phyloP scores from a whole-genome alignment of 116 monocot genomes.

The Iris pallida region DNA sequence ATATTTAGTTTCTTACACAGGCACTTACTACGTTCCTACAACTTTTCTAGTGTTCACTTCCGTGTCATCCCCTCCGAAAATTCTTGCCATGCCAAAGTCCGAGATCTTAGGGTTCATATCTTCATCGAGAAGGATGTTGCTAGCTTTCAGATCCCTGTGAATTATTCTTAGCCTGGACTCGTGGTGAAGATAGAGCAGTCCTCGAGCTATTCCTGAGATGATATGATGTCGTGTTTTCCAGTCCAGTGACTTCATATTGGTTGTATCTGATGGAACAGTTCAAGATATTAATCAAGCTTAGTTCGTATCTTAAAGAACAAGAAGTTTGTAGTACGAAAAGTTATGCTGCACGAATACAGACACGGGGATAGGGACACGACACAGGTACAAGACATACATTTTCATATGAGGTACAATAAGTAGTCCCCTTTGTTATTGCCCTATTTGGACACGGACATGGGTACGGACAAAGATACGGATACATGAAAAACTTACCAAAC shows the following conservation, averaged over 20 bases:
- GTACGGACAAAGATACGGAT: too few species aligned
- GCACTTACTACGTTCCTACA: constrained; percentile 23
- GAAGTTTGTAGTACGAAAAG: too few species aligned
- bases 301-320: too few species aligned
- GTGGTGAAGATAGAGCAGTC: constrained; percentile 17
- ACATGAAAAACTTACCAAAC: neutral
- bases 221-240: constrained; percentile 13
- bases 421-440: too few species aligned
- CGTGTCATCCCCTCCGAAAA: constrained; percentile 14
- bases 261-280: neutral
- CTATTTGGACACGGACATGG: too few species aligned
- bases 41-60: constrained; percentile 9
- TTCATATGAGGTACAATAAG: too few species aligned
- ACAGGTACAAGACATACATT: too few species aligned
- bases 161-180: constrained; percentile 21
- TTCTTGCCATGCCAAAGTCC: constrained; percentile 25
- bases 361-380: too few species aligned
- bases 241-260: neutral
- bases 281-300: too few species aligned
- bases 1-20: neutral
- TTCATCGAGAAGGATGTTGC: constrained; percentile 19
- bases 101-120: constrained; percentile 27
- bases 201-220: constrained; percentile 22
- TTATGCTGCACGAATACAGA: too few species aligned
- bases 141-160: constrained; percentile 21